phyloP scores from a whole-genome alignment of 306 rosid species.

The Senna siamea region DNA sequence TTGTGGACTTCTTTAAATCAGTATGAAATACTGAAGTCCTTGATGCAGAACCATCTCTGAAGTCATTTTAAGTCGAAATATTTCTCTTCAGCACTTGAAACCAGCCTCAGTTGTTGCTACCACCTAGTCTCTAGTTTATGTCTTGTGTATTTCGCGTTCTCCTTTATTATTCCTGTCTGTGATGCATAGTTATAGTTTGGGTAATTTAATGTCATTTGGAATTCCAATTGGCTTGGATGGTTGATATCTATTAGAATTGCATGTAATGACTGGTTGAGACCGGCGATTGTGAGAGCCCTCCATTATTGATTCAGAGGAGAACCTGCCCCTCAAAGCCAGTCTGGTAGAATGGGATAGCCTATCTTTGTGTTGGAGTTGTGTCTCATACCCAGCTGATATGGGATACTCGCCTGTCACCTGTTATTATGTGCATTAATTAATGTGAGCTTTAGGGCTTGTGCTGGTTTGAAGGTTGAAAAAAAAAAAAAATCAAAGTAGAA shows the following conservation, averaged over 20 bases:
- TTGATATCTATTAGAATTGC: neutral
- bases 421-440: neutral
- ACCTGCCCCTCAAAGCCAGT: neutral
- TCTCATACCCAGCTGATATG: neutral
- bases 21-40: slow-evolving; percentile 4
- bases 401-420: neutral
- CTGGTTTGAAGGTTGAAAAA: neutral
- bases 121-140: neutral
- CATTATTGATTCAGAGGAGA: neutral
- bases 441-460: neutral
- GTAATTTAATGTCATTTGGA: neutral
- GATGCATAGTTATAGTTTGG: neutral
- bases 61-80: neutral
- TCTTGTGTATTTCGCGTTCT: neutral
- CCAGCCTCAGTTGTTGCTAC: neutral
- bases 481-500: too few species aligned
- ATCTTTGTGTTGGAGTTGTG: neutral
- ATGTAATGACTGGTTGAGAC: neutral
- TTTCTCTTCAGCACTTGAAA: neutral
- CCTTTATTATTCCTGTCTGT: neutral
- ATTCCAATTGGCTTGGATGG: slow-evolving; percentile 1
- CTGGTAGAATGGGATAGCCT: neutral
- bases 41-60: neutral
- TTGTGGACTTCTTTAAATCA: neutral
- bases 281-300: neutral